phyloP scores from a whole-genome alignment of 2,329 filamentous ascomycete species.

The Fusarium heterosporum region DNA sequence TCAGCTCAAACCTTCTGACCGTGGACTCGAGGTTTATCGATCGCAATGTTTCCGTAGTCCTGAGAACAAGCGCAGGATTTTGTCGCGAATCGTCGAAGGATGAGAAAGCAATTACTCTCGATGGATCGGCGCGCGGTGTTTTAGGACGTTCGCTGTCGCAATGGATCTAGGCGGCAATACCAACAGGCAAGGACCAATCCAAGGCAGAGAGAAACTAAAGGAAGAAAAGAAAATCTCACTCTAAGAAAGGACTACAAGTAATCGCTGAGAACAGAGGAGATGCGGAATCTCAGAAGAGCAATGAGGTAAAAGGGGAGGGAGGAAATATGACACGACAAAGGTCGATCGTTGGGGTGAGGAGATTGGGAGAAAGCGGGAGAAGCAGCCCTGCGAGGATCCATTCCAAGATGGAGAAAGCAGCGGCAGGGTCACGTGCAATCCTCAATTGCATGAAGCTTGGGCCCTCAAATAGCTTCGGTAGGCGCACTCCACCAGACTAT shows the following conservation, averaged over 20 bases:
- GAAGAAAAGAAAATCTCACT: conserved; percentile 20
- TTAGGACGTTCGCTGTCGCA: conserved; percentile 38
- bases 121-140: conserved; percentile 38
- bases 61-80: conserved; percentile 22
- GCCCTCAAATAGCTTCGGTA: conserved; percentile 1
- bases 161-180: conserved; percentile 28
- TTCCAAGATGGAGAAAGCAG: conserved; percentile 16
- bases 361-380: conserved; percentile 46
- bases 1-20: conserved; percentile 54
- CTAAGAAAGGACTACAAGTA: conserved; percentile 33
- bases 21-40: conserved; percentile 41
- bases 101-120: conserved; percentile 27
- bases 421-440: conserved; percentile 27
- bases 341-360: conserved; percentile 38
- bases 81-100: conserved; percentile 38
- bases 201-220: conserved; percentile 19
- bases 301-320: conserved; percentile 34
- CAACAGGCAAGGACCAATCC: conserved; percentile 32
- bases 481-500: neutral
- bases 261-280: conserved; percentile 40
- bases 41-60: conserved; percentile 41
- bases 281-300: conserved; percentile 39
- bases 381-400: conserved; percentile 37
- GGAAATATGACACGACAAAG: conserved; percentile 44
- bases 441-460: conserved; percentile 20